These are phyloP conservation scores for Cryptosporidium sp. DNA, from an alignment of 169 alveolate species.

Conservation along the genomic window DNA sequence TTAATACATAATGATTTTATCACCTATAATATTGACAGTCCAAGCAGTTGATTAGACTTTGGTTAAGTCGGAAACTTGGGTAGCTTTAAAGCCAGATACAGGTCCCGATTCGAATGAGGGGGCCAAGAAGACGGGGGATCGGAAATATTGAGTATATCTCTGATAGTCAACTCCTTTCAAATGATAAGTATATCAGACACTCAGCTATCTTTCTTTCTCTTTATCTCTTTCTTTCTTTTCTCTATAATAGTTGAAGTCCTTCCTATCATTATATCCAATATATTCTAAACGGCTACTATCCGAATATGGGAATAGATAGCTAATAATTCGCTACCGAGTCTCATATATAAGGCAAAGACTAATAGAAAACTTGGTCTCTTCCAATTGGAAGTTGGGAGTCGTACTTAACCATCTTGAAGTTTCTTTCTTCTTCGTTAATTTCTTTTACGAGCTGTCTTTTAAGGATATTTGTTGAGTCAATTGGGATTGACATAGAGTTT, in stretches of 20 bases:
- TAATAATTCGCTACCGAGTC: not conserved
- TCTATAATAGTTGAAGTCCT: not conserved
- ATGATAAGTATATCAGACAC: not conserved
- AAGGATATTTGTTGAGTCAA: not conserved
- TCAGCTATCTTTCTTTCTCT: not conserved
- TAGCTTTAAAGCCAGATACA: not conserved
- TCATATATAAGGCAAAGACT: not conserved
- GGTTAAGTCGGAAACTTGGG: not conserved
- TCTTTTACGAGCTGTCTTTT: slow-evolving; percentile 44
- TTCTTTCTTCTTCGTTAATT: slow-evolving; percentile 31
- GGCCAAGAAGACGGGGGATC: not conserved
- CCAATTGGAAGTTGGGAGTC: slow-evolving; percentile 43
- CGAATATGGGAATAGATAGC: not conserved
- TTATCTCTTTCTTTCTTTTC: no score
- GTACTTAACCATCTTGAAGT: slow-evolving; percentile 20
- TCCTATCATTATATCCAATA: not conserved
- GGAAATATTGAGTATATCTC: not conserved
- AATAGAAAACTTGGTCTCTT: slow-evolving; percentile 15
- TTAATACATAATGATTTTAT: slow-evolving; percentile 59
- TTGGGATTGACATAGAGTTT: slow-evolving; percentile 8
- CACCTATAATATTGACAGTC: slow-evolving; percentile 3
- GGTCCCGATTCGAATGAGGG: not conserved
- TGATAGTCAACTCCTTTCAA: no score
- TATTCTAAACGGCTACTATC: not conserved
- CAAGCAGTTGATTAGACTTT: not conserved